phyloP scores from a whole-genome alignment of 768 basidiomycete genomes.

The Amanita molliuscula region DNA sequence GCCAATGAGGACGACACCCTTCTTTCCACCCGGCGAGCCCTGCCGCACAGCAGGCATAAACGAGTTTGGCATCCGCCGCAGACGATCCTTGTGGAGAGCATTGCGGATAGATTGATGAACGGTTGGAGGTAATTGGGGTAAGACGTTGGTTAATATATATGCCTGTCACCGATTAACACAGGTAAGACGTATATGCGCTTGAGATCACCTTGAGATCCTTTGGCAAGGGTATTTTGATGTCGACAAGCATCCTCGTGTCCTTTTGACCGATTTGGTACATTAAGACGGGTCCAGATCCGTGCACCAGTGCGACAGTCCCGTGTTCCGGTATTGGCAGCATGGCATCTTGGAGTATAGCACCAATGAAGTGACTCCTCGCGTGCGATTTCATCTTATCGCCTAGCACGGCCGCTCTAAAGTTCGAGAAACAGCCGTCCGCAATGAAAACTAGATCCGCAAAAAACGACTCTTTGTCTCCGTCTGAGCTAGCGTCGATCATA shows the following conservation, averaged over 20 bases:
- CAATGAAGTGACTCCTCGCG: slow-evolving; percentile 75
- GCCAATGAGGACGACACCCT: slow-evolving; percentile 78
- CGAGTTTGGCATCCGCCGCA: slow-evolving; percentile 92
- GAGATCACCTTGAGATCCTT: slow-evolving; percentile 61
- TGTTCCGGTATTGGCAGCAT: slow-evolving; percentile 63
- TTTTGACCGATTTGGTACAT: slow-evolving; percentile 84
- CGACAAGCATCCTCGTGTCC: slow-evolving; percentile 91
- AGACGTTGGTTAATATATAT: slow-evolving; percentile 61
- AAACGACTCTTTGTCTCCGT: slow-evolving; percentile 39
- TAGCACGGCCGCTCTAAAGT: slow-evolving; percentile 71
- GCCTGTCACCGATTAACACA: slow-evolving; percentile 26
- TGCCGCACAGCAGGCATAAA: slow-evolving; percentile 81
- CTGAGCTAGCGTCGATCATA: slow-evolving; percentile 10
- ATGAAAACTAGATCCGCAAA: slow-evolving; percentile 75
- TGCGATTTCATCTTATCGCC: slow-evolving; percentile 38
- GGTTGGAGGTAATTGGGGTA: slow-evolving; percentile 71
- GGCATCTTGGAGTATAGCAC: slow-evolving; percentile 72
- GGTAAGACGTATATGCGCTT: background rate
- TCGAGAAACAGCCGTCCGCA: slow-evolving; percentile 93
- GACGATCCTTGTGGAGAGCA: slow-evolving; percentile 70
- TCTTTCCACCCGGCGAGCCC: slow-evolving; percentile 34
- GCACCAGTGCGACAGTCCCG: slow-evolving; percentile 77
- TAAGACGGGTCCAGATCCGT: slow-evolving; percentile 79
- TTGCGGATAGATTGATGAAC: slow-evolving; percentile 54
- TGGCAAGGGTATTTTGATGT: slow-evolving; percentile 78